A percentile compares a stretch with the other conserved stretches of the same genome.
Conservation (phyloP, 306 rosid genomes). For the Quercus berberidifolia region DNA sequence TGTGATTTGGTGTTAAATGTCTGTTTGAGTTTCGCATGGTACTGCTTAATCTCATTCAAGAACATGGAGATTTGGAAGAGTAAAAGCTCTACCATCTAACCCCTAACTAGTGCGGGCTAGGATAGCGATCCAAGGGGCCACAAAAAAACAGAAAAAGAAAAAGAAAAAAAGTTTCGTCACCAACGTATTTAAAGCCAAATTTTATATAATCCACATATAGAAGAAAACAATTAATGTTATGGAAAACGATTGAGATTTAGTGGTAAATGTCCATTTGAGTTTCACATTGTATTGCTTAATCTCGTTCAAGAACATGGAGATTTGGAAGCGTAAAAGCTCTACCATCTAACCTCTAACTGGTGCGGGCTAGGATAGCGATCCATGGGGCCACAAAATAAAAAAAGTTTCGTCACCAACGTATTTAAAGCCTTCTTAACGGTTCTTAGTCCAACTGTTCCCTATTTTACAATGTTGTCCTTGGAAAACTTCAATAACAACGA, state of each 20-base stretch:
- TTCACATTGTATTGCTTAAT: not conserved
- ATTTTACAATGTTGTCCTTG: not conserved
- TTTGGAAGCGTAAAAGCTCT: not conserved
- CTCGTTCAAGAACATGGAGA: no score
- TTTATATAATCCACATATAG: no score
- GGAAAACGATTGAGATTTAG: no score
- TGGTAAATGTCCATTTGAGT: not conserved
- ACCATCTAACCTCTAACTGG: not conserved
- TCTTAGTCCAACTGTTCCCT: not conserved
- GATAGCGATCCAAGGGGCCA: not conserved
- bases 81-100: not conserved
- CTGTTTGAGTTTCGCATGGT: not conserved
- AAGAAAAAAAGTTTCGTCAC: no score
- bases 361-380: not conserved
- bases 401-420: not conserved
- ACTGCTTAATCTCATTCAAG: no score
- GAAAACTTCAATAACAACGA: not conserved
- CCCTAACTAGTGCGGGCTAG: not conserved
- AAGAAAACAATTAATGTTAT: no score
- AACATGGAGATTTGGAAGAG: no score
- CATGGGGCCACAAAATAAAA: no score
- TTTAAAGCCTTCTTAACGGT: conserved; percentile 15
- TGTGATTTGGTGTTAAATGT: not conserved
- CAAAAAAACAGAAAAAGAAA: no score
- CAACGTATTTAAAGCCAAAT: not conserved